Evolutionary conservation across 2,329 filamentous ascomycete species (phyloP), one percentile per base, ranked within the genome.

Genomic region (Epichloe sylvatica): DNA sequence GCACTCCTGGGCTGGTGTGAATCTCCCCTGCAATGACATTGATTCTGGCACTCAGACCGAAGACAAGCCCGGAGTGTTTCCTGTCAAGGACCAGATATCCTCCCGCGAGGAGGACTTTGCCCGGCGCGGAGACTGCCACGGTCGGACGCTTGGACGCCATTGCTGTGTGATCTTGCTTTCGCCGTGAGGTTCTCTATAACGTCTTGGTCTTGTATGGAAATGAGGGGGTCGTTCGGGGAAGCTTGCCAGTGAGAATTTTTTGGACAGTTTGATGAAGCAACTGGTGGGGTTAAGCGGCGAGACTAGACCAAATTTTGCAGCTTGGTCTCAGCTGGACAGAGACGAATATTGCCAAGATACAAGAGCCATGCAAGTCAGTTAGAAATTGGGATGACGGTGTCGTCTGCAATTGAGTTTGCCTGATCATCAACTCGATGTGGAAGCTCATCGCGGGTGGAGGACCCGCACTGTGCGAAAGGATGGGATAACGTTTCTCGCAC

Each of bases 51-150:
- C 77, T 77, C 50, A 86, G 75, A 33, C 81, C 81, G 60, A 83
- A 76, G 53, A 87, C 76, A 49, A 87, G 69, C 30, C 83, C 91
- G 3, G 85, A 92, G 67, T 96, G 89, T 53, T 77, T 73, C 53
- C 86, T 81, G 70, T 97, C 91, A 43, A 98, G 81, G 21, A 96
- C 91, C 43, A 97, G 81, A 68, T 97, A 98, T 53, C 92, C 92
- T 55, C 92, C 92, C 4, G 91, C 88, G 49, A 97, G 78, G 55
- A 98, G 78, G 53, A 98, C 92, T 72, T 98, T 98, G 58, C 92
- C 92, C 17, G 92, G 92, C 21, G 92, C 91, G 54, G 92, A 97
- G 56, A 94, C 79, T 61, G 82, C 83, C 45, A 68, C 60, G 45
- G 70, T 69, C 53, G 65, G 63, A 59, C 66, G 62, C 17, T 36